Evolutionary conservation across 495 filamentous ascomycete genomes (phyloP).

Genomic region (Aspergillus nanangensis): DNA sequence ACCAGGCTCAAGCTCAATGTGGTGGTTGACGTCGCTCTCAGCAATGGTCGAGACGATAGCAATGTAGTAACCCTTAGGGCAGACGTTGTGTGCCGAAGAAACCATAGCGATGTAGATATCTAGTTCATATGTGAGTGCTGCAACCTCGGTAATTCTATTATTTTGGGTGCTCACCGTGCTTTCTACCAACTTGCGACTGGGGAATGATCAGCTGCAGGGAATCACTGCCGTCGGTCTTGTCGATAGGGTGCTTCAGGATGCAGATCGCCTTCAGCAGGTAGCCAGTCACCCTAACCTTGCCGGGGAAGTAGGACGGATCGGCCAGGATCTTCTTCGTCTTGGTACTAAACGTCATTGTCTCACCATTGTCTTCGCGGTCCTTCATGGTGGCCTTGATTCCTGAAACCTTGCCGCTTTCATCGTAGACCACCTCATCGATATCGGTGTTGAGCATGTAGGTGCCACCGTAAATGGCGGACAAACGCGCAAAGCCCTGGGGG

Average conservation of each 20-base stretch:
- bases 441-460: conserved; percentile 98
- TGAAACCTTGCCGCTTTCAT: conserved; percentile 69
- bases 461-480: conserved; percentile 96
- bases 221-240: conserved; percentile 81
- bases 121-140: conserved; percentile 39
- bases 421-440: conserved; percentile 83
- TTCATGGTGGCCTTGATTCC: conserved; percentile 98
- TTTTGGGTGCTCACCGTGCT: conserved; percentile 64
- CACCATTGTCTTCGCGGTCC: conserved; percentile 66
- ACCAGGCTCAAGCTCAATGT: conserved; percentile 88
- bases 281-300: conserved; percentile 79
- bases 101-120: conserved; percentile 99
- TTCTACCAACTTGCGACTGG: conserved; percentile 91
- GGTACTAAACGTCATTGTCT: conserved; percentile 89
- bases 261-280: conserved; percentile 95
- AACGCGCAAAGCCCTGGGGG: conserved; percentile 94
- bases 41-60: conserved; percentile 98
- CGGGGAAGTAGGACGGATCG: conserved; percentile 94
- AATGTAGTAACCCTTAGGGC: conserved; percentile 98
- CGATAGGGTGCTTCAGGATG: conserved; percentile 91
- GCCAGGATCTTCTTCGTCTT: conserved; percentile 94
- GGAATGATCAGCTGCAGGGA: conserved; percentile 96
- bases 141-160: too few species aligned
- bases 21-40: conserved; percentile 86
- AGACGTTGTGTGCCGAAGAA: conserved; percentile 94